Conservation (phyloP, 352 stramenopile genomes). For the Pythium volutum region DNA sequence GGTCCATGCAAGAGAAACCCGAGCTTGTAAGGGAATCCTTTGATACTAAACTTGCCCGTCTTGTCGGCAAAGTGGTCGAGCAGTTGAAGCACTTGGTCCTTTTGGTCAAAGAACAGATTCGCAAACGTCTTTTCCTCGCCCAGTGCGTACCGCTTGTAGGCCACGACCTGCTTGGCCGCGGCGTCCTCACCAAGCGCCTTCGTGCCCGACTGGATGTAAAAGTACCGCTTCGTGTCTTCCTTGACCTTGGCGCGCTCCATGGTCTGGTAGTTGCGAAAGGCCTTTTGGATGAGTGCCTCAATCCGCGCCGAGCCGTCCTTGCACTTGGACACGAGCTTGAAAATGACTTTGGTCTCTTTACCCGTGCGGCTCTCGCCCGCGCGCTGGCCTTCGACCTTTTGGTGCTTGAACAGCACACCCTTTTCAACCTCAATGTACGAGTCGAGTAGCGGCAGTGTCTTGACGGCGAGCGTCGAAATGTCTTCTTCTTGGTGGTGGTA, state of each 20-base stretch:
- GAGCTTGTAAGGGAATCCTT: conserved; percentile 84
- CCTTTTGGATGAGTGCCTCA: conserved; percentile 32
- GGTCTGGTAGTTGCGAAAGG: conserved; percentile 31
- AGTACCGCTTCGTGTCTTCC: conserved; percentile 37
- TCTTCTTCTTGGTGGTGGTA: too few species aligned
- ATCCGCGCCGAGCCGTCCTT: conserved; percentile 13
- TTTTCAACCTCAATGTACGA: too few species aligned
- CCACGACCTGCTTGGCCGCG: conserved; percentile 5
- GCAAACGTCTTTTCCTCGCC: conserved; percentile 80
- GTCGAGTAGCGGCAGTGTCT: too few species aligned
- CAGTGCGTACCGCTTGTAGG: conserved; percentile 66
- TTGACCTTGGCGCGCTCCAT: conserved; percentile 26
- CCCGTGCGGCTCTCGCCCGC: too few species aligned
- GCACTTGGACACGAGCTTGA: conserved; percentile 19
- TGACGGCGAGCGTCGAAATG: too few species aligned
- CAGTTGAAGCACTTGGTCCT: conserved; percentile 47
- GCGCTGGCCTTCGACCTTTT: too few species aligned
- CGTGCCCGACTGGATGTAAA: conserved; percentile 33
- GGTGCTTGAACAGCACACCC: too few species aligned
- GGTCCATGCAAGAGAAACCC: conserved; percentile 78
- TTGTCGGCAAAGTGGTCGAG: conserved; percentile 59
- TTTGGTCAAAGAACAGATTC: conserved; percentile 79
- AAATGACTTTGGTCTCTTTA: too few species aligned
- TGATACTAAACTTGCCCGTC: conserved; percentile 76
- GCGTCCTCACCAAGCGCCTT: neutral